Percentiles rank a stretch among this genome's conserved stretches.
Conservation (phyloP, 2,329 filamentous ascomycete species). For the Aspergillus hortae region DNA sequence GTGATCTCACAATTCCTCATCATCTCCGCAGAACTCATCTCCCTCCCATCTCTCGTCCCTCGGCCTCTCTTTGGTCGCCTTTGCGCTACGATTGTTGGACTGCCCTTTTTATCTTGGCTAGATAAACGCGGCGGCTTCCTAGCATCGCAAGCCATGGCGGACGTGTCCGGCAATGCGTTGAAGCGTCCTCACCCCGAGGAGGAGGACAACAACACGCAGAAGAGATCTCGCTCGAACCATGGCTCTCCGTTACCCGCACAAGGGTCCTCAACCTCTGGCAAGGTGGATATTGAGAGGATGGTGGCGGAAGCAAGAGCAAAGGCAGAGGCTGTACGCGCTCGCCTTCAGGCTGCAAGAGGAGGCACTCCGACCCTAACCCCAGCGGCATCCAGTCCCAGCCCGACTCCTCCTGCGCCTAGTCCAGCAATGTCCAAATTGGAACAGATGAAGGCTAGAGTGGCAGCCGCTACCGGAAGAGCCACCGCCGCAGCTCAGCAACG, state of each 20-base stretch:
- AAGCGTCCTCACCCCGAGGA: constrained; percentile 50
- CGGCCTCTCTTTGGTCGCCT: not conserved
- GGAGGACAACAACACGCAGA: constrained; percentile 43
- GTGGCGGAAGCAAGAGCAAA: constrained; percentile 47
- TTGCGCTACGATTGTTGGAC: not conserved
- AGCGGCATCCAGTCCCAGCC: constrained; percentile 33
- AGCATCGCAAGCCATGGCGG: constrained; percentile 35
- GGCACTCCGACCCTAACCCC: constrained; percentile 21
- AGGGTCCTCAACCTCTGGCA: constrained; percentile 30
- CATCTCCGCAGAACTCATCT: not conserved
- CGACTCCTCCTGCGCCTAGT: constrained; percentile 29
- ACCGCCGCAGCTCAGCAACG: constrained; percentile 44
- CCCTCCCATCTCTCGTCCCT: not conserved
- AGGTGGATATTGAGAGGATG: constrained; percentile 46
- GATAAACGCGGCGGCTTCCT: not conserved
- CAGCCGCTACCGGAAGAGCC: constrained; percentile 62
- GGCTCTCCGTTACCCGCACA: constrained; percentile 44
- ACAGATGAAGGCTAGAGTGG: constrained; percentile 74
- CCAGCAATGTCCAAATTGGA: constrained; percentile 65
- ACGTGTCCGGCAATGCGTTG: constrained; percentile 40
- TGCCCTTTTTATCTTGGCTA: not conserved
- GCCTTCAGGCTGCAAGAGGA: constrained; percentile 39
- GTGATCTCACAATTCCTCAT: constrained; percentile 9
- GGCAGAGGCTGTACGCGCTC: constrained; percentile 47
- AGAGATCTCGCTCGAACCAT: constrained; percentile 49